Conservation (phyloP, 2,329 filamentous ascomycete species). For the Corniculantispora saksenae region DNA sequence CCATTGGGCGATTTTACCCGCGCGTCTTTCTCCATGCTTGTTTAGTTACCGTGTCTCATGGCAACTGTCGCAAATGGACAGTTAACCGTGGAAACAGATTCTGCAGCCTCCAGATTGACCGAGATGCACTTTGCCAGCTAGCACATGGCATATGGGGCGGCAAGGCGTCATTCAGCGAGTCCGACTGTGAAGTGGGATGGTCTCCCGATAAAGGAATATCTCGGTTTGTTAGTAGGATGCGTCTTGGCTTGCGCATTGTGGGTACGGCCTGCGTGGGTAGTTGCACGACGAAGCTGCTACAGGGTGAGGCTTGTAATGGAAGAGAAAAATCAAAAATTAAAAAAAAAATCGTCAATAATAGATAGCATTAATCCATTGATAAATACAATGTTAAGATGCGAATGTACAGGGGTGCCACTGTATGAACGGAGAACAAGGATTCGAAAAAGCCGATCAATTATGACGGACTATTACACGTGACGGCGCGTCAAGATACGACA, state of each 20-base stretch:
- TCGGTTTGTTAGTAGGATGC: constrained; percentile 9
- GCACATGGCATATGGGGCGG: not conserved
- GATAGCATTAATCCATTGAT: too few relatives aligned
- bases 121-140: not conserved
- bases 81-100: not conserved
- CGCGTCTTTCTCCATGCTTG: constrained; percentile 41
- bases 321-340: not conserved
- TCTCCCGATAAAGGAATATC: constrained; percentile 20
- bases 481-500: too few relatives aligned
- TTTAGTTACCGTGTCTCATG: constrained; percentile 8
- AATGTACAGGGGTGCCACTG: too few relatives aligned
- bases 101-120: not conserved
- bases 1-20: constrained; percentile 30
- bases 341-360: too few relatives aligned
- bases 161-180: not conserved
- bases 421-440: too few relatives aligned
- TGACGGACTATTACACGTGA: too few relatives aligned
- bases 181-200: not conserved
- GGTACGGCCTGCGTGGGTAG: not conserved
- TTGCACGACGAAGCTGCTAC: not conserved
- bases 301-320: not conserved
- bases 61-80: constrained; percentile 3
- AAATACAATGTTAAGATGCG: too few relatives aligned
- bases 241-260: not conserved
- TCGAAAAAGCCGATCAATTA: too few relatives aligned